Percentiles rank a stretch among this genome's conserved stretches.
phyloP scores from a whole-genome alignment of 2,329 filamentous ascomycete species.

The Neopestalotiopsis clavispora region DNA sequence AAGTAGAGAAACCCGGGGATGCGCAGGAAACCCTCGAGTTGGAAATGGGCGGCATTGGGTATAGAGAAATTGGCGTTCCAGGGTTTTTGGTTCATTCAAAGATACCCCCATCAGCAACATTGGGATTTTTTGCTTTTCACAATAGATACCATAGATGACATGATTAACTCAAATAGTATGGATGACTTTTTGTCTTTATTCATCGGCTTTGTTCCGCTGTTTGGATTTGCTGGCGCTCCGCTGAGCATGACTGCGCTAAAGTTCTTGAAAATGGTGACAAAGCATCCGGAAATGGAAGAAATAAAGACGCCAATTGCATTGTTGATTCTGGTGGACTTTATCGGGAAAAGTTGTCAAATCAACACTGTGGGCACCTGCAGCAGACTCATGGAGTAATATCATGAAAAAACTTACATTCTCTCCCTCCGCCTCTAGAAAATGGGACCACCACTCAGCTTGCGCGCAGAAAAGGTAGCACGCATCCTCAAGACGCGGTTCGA shows the following conservation, averaged over 20 bases:
- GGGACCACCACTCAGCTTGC: background rate
- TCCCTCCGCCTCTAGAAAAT: background rate
- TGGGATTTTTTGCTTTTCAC: background rate
- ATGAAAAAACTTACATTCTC: too few relatives aligned
- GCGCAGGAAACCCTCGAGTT: background rate
- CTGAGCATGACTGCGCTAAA: background rate
- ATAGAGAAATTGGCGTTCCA: background rate
- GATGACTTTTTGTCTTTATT: background rate
- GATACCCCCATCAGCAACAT: constrained; percentile 16
- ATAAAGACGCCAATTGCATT: background rate
- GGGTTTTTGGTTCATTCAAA: background rate
- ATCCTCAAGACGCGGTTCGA: constrained; percentile 3
- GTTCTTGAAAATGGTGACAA: background rate
- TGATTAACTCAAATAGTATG: background rate
- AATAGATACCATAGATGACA: constrained; percentile 5
- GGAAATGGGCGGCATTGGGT: background rate
- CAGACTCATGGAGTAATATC: too few relatives aligned
- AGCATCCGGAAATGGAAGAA: background rate
- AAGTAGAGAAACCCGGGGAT: background rate
- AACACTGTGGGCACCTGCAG: background rate
- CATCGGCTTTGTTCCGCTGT: background rate
- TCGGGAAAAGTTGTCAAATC: background rate
- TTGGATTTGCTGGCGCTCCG: background rate
- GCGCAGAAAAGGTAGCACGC: background rate
- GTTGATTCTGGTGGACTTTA: background rate